These are phyloP conservation scores for Boeremia lycopersici DNA, from an alignment of 2,329 filamentous ascomycete species.

Conservation along the genomic window DNA sequence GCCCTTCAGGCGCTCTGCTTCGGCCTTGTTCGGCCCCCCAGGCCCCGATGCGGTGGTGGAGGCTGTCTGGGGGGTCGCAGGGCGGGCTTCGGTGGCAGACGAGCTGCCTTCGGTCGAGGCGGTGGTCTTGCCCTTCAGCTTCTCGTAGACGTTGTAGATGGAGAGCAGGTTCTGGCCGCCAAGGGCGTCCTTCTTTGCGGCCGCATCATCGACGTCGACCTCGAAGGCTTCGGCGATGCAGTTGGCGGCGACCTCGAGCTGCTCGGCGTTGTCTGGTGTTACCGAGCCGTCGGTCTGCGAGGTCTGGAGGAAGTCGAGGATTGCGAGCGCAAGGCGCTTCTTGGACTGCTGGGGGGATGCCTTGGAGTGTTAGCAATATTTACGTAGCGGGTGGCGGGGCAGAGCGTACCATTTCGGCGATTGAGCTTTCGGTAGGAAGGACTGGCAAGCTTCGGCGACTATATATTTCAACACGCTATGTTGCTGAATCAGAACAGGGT, in stretches of 20 bases:
- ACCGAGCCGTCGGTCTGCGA: slow-evolving; percentile 89
- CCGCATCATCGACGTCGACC: slow-evolving; percentile 80
- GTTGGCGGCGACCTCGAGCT: slow-evolving; percentile 90
- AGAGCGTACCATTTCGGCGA: slow-evolving; percentile 38
- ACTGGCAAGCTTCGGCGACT: slow-evolving; percentile 1
- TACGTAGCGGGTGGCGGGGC: slow-evolving; percentile 20
- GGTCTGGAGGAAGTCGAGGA: slow-evolving; percentile 90
- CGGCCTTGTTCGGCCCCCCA: slow-evolving; percentile 66
- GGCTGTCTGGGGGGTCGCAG: slow-evolving; percentile 48
- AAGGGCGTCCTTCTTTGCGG: slow-evolving; percentile 75
- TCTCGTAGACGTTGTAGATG: slow-evolving; percentile 97
- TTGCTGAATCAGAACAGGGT: background rate
- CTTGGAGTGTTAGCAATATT: slow-evolving; percentile 32
- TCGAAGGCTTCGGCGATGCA: slow-evolving; percentile 97
- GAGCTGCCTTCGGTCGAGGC: slow-evolving; percentile 52
- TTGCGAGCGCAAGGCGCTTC: slow-evolving; percentile 93
- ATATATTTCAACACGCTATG: background rate
- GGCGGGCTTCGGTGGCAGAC: slow-evolving; percentile 50
- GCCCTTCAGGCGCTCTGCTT: slow-evolving; percentile 87
- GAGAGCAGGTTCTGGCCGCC: slow-evolving; percentile 85
- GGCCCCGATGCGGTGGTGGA: slow-evolving; percentile 41
- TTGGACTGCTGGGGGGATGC: slow-evolving; percentile 56
- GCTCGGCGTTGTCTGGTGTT: slow-evolving; percentile 85
- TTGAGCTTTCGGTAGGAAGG: background rate
- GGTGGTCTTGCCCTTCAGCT: slow-evolving; percentile 73